Percentiles rank a stretch among this genome's conserved stretches.
Evolutionary conservation across 164 flowering plant species (phyloP).

Genomic region (Macadamia tetraphylla): DNA sequence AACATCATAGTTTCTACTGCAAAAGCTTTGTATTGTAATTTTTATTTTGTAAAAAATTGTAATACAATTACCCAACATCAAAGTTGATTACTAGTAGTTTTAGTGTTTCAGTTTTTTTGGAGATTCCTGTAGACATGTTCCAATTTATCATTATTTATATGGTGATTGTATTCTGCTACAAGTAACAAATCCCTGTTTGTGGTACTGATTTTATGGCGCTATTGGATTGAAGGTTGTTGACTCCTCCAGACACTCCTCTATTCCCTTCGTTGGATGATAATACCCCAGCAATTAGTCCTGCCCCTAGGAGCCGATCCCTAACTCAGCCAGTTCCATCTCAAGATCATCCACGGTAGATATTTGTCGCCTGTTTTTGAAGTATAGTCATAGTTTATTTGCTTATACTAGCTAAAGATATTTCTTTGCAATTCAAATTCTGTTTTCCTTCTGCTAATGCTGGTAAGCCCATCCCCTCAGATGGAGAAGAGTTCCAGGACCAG

Average conservation of each 20-base stretch:
- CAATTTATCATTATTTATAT: no score
- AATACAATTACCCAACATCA: no score
- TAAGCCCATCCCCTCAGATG: no score
- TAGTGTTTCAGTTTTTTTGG: no score
- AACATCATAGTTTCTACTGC: no score
- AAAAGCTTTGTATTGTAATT: no score
- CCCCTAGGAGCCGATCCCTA: constrained; percentile 67
- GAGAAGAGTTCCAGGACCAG: constrained; percentile 65
- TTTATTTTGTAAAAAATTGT: no score
- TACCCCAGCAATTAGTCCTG: constrained; percentile 35
- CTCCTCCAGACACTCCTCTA: constrained; percentile 98
- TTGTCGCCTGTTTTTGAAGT: neutral
- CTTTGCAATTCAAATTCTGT: neutral
- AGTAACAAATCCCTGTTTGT: neutral
- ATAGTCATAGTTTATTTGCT: neutral
- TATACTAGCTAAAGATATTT: neutral
- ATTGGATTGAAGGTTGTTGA: constrained; percentile 60
- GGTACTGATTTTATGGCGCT: constrained; percentile 8
- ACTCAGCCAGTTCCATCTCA: constrained; percentile 73
- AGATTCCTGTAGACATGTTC: no score
- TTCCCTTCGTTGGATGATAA: constrained; percentile 91
- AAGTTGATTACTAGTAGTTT: no score
- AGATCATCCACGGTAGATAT: constrained; percentile 71
- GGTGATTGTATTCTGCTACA: neutral
- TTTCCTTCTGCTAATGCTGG: neutral